Evolutionary conservation across 306 rosid species (phyloP).

Genomic region (Lotus japonicus): DNA sequence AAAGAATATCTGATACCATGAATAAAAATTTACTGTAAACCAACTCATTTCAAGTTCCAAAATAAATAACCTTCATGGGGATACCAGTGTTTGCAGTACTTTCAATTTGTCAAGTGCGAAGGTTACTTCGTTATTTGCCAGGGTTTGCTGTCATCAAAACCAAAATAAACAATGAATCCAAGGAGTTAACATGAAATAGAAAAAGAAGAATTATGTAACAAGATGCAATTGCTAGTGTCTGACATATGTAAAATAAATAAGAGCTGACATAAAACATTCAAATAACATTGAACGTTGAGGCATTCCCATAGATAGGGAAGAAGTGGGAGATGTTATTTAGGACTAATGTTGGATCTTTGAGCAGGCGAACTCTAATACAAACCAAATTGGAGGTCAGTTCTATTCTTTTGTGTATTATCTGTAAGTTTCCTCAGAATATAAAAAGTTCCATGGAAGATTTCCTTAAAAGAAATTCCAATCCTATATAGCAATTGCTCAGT

Average conservation of each 20-base stretch:
- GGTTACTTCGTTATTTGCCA: constrained; percentile 21
- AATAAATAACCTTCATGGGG: neutral
- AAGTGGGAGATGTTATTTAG: neutral
- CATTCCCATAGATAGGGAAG: neutral
- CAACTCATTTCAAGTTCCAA: constrained; percentile 10
- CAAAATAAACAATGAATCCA: constrained; percentile 13
- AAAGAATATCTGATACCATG: neutral
- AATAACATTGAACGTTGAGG: neutral
- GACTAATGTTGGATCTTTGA: too few species aligned
- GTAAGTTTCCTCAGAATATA: neutral
- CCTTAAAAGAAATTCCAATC: neutral
- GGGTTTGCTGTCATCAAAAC: constrained; percentile 37
- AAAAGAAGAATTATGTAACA: neutral
- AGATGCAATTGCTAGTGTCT: neutral
- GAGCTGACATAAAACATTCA: neutral
- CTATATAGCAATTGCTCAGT: neutral
- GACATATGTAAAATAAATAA: neutral
- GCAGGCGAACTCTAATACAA: too few species aligned
- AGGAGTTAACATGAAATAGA: neutral
- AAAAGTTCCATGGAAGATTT: neutral
- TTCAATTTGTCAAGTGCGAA: constrained; percentile 17
- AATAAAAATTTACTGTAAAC: neutral
- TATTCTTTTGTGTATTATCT: neutral
- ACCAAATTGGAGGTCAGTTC: neutral
- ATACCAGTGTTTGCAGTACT: neutral